Base-by-base conservation (phyloP, 768 basidiomycete species). In the Trametes cinnabarina region DNA sequence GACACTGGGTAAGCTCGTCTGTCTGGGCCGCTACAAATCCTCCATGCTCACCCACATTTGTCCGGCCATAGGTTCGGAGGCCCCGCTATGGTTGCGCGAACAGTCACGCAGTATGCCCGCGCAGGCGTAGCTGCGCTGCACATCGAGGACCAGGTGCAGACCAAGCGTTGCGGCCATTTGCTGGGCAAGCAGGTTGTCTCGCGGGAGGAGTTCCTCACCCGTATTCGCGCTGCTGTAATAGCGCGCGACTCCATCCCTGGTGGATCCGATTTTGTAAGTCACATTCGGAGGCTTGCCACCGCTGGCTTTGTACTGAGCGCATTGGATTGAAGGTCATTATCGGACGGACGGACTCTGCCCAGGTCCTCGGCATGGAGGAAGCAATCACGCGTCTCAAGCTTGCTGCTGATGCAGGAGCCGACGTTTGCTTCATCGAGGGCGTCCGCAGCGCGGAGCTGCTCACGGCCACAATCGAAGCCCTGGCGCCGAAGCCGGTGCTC, bases 71-170 rank as follows among this genome's bases (percentile, higher is more conserved):
- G 78, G 12, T 90, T 90, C 61, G 88, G 88, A 62, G 88, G 88
- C 17, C 84, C 87, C 1, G 81, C 82, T 10, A 90, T 84, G 78
- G 82, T 90, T 26, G 86, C 86, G 11, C 86, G 88, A 37, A 90
- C 88, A 3, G 85, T 91, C 10, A 79, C 74, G n/a, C 82, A 87
- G 69, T 90, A 90, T 59, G 80, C 74, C 4, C 79, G 79, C 44
- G 82, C 86, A 14, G 88, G 89, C 26, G 82, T 90, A 20, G 89
- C 88, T 17, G 89, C 76, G 3, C 77, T 88, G 65, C 88, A 91
- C 68, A 90, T 91, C 37, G 88, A 91, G 70, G 88, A 90, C 65
- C 88, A 91, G 72, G 87, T 90, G 1, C 89, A 90, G 68, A 90
- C 87, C 1, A 90, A 90, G 70, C 82, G 88, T 54, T 91, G 88